phyloP scores from a whole-genome alignment of 2,329 filamentous ascomycete genomes.

The Raffaelea ambrosiae region DNA sequence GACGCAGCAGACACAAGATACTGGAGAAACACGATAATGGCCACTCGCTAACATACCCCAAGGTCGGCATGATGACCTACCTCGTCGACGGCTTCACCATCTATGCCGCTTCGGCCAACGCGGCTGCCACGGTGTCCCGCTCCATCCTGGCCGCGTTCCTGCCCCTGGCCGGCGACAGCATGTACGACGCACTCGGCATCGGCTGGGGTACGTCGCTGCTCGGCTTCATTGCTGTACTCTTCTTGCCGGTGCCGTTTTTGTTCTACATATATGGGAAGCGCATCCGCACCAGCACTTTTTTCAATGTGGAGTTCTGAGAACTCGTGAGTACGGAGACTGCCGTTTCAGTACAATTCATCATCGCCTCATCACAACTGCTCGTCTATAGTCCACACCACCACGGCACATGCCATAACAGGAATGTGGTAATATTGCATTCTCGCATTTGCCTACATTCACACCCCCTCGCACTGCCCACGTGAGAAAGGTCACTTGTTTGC shows the following conservation, averaged over 20 bases:
- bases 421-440: no score
- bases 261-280: constrained; percentile 29
- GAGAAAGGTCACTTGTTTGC: no score
- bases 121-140: constrained; percentile 50
- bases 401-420: no score
- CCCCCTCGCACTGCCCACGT: no score
- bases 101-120: constrained; percentile 32
- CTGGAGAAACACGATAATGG: no score
- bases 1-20: no score
- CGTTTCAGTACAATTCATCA: no score
- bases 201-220: constrained; percentile 36
- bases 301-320: constrained; percentile 2
- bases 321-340: no score
- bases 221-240: constrained; percentile 27
- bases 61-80: constrained; percentile 33
- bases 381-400: no score
- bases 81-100: constrained; percentile 52
- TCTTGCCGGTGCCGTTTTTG: constrained; percentile 27
- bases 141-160: constrained; percentile 50
- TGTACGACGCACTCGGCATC: constrained; percentile 39
- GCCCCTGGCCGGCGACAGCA: constrained; percentile 44
- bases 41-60: constrained; percentile 10
- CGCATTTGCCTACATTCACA: no score
- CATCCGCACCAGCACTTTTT: constrained; percentile 17
- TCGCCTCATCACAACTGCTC: no score